phyloP scores from a whole-genome alignment of 2,329 filamentous ascomycete species.

The Mycosphaerelloides madeirae region DNA sequence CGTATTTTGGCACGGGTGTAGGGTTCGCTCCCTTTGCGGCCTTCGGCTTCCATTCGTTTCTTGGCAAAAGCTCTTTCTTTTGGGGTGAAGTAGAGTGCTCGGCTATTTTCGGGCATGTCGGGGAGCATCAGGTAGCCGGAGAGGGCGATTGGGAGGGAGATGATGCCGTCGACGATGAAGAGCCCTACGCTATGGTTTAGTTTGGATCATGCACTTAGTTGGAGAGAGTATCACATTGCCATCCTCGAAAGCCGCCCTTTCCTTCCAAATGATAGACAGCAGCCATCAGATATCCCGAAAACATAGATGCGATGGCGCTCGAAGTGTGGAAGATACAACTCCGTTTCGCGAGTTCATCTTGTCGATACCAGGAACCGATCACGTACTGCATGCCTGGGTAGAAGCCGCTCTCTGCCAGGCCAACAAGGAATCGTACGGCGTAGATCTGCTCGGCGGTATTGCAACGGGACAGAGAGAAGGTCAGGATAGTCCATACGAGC shows the following conservation, averaged over 20 bases:
- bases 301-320: conserved; percentile 42
- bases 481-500: conserved; percentile 46
- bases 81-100: conserved; percentile 43
- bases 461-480: conserved; percentile 37
- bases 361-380: conserved; percentile 50
- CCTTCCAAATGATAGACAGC: conserved; percentile 48
- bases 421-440: conserved; percentile 47
- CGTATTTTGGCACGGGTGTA: conserved; percentile 49
- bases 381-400: conserved; percentile 52
- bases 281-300: conserved; percentile 53
- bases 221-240: conserved; percentile 41
- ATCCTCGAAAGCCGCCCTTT: conserved; percentile 38
- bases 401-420: conserved; percentile 48
- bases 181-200: conserved; percentile 1
- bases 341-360: conserved; percentile 49
- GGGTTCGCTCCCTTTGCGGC: conserved; percentile 41
- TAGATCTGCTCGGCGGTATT: conserved; percentile 43
- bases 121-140: conserved; percentile 47
- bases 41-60: conserved; percentile 49
- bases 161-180: conserved; percentile 50
- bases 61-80: conserved; percentile 42
- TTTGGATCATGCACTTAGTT: not conserved
- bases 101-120: conserved; percentile 47
- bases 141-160: conserved; percentile 50
- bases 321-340: conserved; percentile 51